phyloP scores from a whole-genome alignment of 2,329 filamentous ascomycete species.

The Ophiocordyceps camponoti-saundersi region DNA sequence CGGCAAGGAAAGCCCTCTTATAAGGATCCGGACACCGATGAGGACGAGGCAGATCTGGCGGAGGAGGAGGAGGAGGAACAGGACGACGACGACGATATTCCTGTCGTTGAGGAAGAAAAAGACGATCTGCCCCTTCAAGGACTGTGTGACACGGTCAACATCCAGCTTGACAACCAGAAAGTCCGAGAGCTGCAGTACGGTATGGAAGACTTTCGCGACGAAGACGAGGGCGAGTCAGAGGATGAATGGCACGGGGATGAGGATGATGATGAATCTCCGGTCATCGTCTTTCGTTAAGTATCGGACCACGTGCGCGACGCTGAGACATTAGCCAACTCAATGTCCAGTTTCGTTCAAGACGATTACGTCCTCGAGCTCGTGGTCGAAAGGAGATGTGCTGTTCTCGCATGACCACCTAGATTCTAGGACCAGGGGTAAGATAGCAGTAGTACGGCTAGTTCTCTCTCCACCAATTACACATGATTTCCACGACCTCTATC shows the following conservation, averaged over 20 bases:
- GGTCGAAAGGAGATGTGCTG: no score
- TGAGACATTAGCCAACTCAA: no score
- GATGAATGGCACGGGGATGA: constrained; percentile 41
- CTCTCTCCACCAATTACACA: no score
- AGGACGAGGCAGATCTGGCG: constrained; percentile 19
- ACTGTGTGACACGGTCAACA: constrained; percentile 51
- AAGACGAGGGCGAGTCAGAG: constrained; percentile 36
- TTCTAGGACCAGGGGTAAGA: no score
- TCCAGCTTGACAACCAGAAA: constrained; percentile 62
- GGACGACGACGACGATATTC: not conserved
- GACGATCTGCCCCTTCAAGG: constrained; percentile 37
- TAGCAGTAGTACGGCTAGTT: no score
- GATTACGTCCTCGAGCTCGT: no score
- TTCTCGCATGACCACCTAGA: no score
- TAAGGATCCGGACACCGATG: constrained; percentile 27
- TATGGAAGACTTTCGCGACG: constrained; percentile 56
- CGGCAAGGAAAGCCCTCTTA: constrained; percentile 16
- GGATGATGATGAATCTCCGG: constrained; percentile 21
- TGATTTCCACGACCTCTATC: no score
- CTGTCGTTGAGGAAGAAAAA: not conserved
- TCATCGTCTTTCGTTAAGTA: constrained; percentile 11
- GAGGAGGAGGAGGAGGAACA: constrained; percentile 2
- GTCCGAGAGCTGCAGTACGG: constrained; percentile 49
- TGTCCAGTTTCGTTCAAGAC: no score
- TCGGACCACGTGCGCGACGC: not conserved